Evolutionary conservation across 2,329 filamentous ascomycete genomes (phyloP).

Genomic region (Penicillium sp.): DNA sequence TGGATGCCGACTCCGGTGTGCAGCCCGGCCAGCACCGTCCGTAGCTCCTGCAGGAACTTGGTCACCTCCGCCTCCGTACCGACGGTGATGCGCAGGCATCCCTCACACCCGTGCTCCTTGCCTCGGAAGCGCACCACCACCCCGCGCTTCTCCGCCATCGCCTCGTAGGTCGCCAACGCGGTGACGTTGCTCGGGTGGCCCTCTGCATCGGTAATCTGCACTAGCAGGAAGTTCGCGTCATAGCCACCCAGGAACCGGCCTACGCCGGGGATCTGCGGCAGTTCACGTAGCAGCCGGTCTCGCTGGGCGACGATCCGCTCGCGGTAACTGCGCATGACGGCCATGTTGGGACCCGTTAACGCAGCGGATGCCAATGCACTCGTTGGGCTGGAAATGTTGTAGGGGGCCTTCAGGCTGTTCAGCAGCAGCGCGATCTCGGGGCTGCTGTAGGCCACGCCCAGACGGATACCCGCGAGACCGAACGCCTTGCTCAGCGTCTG

Average conservation of each 20-base stretch:
- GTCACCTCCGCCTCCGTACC: constrained; percentile 86
- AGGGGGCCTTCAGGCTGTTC: constrained; percentile 92
- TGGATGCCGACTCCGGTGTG: constrained; percentile 39
- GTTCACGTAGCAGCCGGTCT: constrained; percentile 68
- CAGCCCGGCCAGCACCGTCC: constrained; percentile 50
- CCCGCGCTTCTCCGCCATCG: constrained; percentile 77
- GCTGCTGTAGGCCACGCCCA: constrained; percentile 81
- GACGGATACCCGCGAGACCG: constrained; percentile 86
- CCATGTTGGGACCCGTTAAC: constrained; percentile 64
- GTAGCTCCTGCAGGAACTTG: constrained; percentile 70
- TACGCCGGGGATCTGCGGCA: constrained; percentile 73
- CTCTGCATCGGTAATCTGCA: constrained; percentile 74
- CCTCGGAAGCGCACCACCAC: constrained; percentile 93
- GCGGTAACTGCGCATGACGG: constrained; percentile 69
- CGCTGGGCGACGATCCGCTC: constrained; percentile 72
- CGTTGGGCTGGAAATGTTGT: constrained; percentile 89
- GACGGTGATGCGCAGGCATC: constrained; percentile 87
- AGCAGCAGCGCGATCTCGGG: constrained; percentile 73
- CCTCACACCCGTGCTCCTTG: constrained; percentile 84
- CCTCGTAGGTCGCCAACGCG: constrained; percentile 78
- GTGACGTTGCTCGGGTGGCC: constrained; percentile 73
- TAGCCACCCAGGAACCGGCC: constrained; percentile 77
- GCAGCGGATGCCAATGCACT: constrained; percentile 75
- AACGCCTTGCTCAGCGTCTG: constrained; percentile 99
- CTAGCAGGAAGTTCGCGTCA: constrained; percentile 85